Conservation (phyloP, 225 moss, liverwort and hornwort genomes). For the Lunularia cruciata region DNA sequence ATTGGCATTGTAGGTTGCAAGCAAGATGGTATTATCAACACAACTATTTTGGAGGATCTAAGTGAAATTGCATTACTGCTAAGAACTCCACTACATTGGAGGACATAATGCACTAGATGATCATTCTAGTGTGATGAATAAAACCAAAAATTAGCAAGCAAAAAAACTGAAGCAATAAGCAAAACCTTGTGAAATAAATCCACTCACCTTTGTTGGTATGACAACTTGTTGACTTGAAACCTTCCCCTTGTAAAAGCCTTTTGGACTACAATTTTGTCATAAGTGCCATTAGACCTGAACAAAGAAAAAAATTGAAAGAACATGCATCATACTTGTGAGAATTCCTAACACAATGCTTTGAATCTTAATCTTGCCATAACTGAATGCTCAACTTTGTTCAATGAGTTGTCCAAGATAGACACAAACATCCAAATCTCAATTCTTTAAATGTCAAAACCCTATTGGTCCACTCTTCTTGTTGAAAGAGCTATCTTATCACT, state of each 20-base stretch:
- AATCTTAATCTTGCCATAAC: too few species aligned
- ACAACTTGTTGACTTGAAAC: constrained; percentile 81
- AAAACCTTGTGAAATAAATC: background rate
- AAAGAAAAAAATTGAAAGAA: constrained; percentile 62
- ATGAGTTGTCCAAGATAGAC: too few species aligned
- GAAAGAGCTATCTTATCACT: too few species aligned
- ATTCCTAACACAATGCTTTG: constrained; percentile 79
- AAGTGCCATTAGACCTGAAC: constrained; percentile 61
- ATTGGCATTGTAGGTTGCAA: too few species aligned
- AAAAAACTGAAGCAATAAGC: background rate
- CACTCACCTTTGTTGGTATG: constrained; percentile 77
- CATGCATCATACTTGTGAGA: constrained; percentile 58
- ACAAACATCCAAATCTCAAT: too few species aligned
- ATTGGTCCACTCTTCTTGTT: too few species aligned
- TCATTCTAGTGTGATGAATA: too few species aligned
- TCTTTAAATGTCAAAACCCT: too few species aligned
- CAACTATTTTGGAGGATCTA: background rate
- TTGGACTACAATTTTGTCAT: constrained; percentile 77
- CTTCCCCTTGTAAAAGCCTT: constrained; percentile 87
- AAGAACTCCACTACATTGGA: background rate
- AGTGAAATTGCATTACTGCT: background rate
- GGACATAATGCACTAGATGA: background rate
- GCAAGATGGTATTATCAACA: too few species aligned
- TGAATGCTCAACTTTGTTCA: too few species aligned
- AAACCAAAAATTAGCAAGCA: too few species aligned